Percentiles rank a stretch among this genome's conserved stretches.
phyloP scores from a whole-genome alignment of 805 yeast genomes.

The Ogataea pignaliae region DNA sequence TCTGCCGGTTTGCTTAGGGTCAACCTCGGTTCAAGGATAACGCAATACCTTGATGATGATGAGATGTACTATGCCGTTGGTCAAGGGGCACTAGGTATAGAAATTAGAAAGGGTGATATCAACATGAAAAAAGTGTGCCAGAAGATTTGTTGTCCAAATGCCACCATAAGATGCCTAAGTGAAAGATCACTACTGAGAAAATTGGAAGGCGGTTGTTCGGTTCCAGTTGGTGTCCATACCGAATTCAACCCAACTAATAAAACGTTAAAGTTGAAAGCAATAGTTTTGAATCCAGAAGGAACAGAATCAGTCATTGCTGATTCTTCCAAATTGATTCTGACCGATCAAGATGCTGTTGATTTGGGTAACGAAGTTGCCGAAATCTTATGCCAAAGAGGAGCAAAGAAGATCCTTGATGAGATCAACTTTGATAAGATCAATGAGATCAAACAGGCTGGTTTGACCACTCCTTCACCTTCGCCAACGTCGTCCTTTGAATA shows the following conservation, averaged over 20 bases:
- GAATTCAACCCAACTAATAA: slow-evolving; percentile 37
- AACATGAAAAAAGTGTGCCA: slow-evolving; percentile 55
- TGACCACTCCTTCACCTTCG: slow-evolving; percentile 8
- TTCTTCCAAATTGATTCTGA: slow-evolving; percentile 32
- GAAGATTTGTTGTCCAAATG: slow-evolving; percentile 58
- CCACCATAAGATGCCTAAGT: slow-evolving; percentile 76
- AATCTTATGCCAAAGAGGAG: slow-evolving; percentile 68
- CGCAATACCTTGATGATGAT: slow-evolving; percentile 62
- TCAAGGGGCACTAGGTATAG: slow-evolving; percentile 97
- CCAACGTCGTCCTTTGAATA: too few species aligned
- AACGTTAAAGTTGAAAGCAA: slow-evolving; percentile 53
- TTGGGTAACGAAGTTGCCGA: slow-evolving; percentile 72
- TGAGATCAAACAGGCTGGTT: slow-evolving; percentile 33
- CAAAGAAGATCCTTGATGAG: slow-evolving; percentile 72
- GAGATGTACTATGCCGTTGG: slow-evolving; percentile 96
- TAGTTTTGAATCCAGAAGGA: slow-evolving; percentile 87
- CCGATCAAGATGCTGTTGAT: slow-evolving; percentile 55
- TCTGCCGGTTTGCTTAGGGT: slow-evolving; percentile 85
- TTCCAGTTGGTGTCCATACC: slow-evolving; percentile 90
- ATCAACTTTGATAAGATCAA: slow-evolving; percentile 69
- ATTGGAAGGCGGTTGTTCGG: slow-evolving; percentile 97
- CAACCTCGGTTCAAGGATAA: slow-evolving; percentile 70
- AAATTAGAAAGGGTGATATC: slow-evolving; percentile 69
- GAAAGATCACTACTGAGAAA: slow-evolving; percentile 84
- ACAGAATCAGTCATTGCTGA: slow-evolving; percentile 57